Percentiles rank a stretch among this genome's conserved stretches.
These are phyloP conservation scores for Rhodotorula sp. DNA, from an alignment of 1,284 basidiomycete species.

Conservation along the genomic window DNA sequence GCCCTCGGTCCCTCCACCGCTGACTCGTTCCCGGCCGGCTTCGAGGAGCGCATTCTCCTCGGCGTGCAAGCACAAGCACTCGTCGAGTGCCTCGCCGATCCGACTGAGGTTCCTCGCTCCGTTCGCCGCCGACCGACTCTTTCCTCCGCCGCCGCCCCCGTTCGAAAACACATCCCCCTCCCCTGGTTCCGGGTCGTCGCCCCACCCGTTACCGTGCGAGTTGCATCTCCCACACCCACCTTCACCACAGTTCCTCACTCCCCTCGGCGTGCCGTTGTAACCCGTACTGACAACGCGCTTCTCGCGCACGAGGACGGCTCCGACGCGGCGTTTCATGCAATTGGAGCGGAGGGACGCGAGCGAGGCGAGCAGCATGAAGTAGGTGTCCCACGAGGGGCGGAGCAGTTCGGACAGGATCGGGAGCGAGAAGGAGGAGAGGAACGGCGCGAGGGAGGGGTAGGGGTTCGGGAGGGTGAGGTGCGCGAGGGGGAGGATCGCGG, in stretches of 20 bases:
- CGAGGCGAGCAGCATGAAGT: constrained; percentile 92
- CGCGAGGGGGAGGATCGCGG: constrained; percentile 47
- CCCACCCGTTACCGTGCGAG: constrained; percentile 38
- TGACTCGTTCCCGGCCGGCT: constrained; percentile 61
- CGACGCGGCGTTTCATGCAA: constrained; percentile 73
- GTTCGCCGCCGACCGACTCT: background rate
- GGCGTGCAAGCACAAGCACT: constrained; percentile 93
- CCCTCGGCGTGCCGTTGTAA: constrained; percentile 96
- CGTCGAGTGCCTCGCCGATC: constrained; percentile 54
- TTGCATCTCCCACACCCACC: constrained; percentile 81
- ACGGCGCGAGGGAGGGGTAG: constrained; percentile 61
- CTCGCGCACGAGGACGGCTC: constrained; percentile 52
- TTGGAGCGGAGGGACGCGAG: constrained; percentile 85
- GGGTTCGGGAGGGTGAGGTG: constrained; percentile 71
- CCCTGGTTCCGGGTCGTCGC: background rate
- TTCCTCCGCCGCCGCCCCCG: constrained; percentile 58
- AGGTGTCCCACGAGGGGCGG: constrained; percentile 86
- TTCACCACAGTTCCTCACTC: constrained; percentile 81
- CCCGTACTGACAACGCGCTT: constrained; percentile 91
- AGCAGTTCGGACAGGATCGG: constrained; percentile 69
- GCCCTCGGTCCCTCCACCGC: constrained; percentile 51
- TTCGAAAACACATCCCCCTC: constrained; percentile 48
- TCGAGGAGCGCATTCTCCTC: constrained; percentile 97
- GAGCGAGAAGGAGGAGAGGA: constrained; percentile 64
- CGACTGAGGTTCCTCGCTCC: constrained; percentile 14